Base-by-base conservation (phyloP, 163 green algal genomes). In the Scenedesmus sp. region DNA sequence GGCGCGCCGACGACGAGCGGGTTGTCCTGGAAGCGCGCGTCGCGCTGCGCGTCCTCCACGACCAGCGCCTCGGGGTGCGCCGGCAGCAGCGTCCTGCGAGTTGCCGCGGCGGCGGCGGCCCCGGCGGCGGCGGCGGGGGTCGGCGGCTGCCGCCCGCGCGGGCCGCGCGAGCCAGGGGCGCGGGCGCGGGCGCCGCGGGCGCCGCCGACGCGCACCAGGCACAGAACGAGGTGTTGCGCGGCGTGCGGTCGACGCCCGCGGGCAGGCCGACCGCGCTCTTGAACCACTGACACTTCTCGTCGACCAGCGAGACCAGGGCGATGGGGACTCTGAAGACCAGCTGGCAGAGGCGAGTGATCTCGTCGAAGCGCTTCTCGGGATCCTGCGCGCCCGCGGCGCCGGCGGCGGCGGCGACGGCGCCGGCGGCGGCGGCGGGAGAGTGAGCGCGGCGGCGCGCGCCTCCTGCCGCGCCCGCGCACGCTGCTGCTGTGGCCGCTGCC, bases 211-310 rank as follows among this genome's bases (percentile, higher is more conserved):
- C 86, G 63, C 57, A 91, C 87, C 91, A 94, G 9, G 89, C 90
- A 60, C 92, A 96, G 77, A 96, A 96, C 3, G 89, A 94, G 2
- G 78, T 87, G 36, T 84, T 80, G 0, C 92, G 63, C 36, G 85
- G 77, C 0, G 91, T 94, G 65, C 92, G 69, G 57, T 36, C 78
- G 2, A 70, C 63, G 0, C 57, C 50, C n/a, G n/a, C n/a, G 0
- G 62, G 20, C 34, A 94, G 53, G 3, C 89, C 90, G 70, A 89
- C 74, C 33, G 81, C 76, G 4, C 81, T 89, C 74, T 95, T 96
- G 85, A 96, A 97, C 92, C 92, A 97, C 81, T 97, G 92, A 10
- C 66, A 91, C 82, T 31, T 94, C 84, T 44, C 84, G 71, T 95
- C 91, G 11, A 96, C 88, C 3, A 97, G 80, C 1, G 85, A 94